Conservation (phyloP, 176 grass and related monocot genomes). For the Aegilops sharonensis region DNA sequence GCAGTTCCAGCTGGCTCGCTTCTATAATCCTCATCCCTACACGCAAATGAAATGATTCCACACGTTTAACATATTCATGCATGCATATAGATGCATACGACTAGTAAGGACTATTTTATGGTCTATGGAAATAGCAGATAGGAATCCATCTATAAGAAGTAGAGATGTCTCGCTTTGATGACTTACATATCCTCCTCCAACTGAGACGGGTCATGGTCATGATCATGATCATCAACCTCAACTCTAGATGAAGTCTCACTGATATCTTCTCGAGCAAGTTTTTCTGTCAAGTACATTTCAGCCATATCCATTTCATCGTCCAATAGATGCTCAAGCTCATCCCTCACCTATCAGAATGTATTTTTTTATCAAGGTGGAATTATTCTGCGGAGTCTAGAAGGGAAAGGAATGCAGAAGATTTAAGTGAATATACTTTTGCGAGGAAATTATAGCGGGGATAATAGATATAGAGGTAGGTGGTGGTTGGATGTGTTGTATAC, state of each 20-base stretch:
- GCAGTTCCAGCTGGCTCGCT: conserved; percentile 45
- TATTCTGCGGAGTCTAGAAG: not conserved
- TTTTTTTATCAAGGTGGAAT: conserved; percentile 15
- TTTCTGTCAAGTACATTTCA: conserved; percentile 94
- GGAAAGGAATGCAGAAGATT: conserved; percentile 4
- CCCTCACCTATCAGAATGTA: conserved; percentile 59
- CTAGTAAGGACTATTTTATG: not conserved
- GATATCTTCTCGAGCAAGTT: conserved; percentile 57
- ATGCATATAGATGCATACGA: conserved; percentile 1
- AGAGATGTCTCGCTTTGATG: conserved; percentile 13
- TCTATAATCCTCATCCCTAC: conserved; percentile 69
- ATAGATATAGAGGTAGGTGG: not conserved
- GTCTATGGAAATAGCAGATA: not conserved
- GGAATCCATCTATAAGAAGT: not conserved
- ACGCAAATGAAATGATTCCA: conserved; percentile 7
- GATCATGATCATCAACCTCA: conserved; percentile 46
- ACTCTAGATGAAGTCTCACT: conserved; percentile 65
- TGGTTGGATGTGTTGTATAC: not conserved
- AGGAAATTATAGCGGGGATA: not conserved
- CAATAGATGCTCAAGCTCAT: conserved; percentile 88
- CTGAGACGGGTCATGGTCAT: conserved; percentile 42
- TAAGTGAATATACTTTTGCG: not conserved
- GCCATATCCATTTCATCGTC: conserved; percentile 99
- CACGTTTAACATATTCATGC: conserved; percentile 1
- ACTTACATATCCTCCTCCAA: conserved; percentile 59